Percentiles rank a stretch among this genome's conserved stretches.
phyloP scores from a whole-genome alignment of 495 filamentous ascomycete genomes.

The Hypoxylon fuscum region DNA sequence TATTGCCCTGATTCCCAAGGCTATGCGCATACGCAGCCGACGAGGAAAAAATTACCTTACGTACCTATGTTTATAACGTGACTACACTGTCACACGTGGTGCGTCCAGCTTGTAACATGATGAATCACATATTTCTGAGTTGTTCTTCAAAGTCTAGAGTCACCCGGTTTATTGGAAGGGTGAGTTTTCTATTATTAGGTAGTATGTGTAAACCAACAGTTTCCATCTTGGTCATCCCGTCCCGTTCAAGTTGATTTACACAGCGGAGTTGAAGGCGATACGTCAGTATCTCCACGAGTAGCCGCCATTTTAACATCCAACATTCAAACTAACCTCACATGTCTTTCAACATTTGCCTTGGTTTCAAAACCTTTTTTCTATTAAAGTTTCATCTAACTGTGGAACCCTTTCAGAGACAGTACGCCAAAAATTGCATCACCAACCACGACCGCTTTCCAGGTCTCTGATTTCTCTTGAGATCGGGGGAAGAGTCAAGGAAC shows the following conservation, averaged over 20 bases:
- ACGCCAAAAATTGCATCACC: constrained; percentile 64
- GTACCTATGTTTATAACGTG: too few species aligned
- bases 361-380: too few species aligned
- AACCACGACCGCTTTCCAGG: constrained; percentile 64
- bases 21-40: constrained; percentile 14
- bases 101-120: constrained; percentile 9
- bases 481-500: too few species aligned
- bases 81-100: too few species aligned
- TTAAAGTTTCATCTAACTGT: constrained; percentile 21
- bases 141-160: not conserved
- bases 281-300: too few species aligned
- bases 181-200: constrained; percentile 12
- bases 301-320: too few species aligned
- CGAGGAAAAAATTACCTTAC: too few species aligned
- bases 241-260: too few species aligned
- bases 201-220: not conserved
- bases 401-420: constrained; percentile 30
- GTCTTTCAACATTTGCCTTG: too few species aligned
- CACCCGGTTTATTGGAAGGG: not conserved
- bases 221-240: not conserved
- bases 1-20: not conserved
- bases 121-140: constrained; percentile 17
- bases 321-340: too few species aligned
- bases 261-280: constrained; percentile 12
- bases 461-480: not conserved